Evolutionary conservation across 192 early-diverging fungal genomes (phyloP), one percentile per base, ranked within the genome.

Genomic region (Backusella macrospora): DNA sequence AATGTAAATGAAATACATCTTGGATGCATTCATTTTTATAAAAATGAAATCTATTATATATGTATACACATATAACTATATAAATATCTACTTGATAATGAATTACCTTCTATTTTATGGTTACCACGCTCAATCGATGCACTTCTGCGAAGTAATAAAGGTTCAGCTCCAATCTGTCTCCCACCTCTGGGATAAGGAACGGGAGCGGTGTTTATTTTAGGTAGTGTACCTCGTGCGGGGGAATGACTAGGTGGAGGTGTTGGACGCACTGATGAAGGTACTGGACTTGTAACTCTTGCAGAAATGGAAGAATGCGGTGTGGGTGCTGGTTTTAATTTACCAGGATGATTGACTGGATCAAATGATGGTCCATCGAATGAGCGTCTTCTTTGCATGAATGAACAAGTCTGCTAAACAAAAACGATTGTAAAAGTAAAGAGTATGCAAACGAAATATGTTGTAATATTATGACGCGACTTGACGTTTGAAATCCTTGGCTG

Each of bases 171-270:
- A 23, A 59, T 59, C 52, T 59, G 52, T 59, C 52, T 59, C 52
- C 52, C 52, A 59, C 52, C 52, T 59, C 52, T 59, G 26, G 52
- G 52, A 23, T 59, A 59, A 59, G 52, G 52, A 59, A 59, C 52
- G 52, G 52, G 52, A 59, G 52, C 52, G 52, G 52, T 59, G 52
- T 59, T 59, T 59, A 26, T 59, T 59, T 59, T 59, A 59, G 52
- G 52, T 4, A 59, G 52, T 59, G 52, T 59, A 59, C 52, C 52
- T 59, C 52, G 52, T 59, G 52, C 52, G 52, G 52, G 52, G 52
- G 21, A 3, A 12, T 59, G 52, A 26, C 52, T 59, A 59, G 52
- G 21, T 55, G 52, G n/a, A 18, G 49, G n/a, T 1, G 49, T 18
- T 52, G 49, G 23, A 59, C 52, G 52, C 26, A 59, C 52, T 59